Evolutionary conservation across 192 early-diverging fungal species (phyloP).

Genomic region (Rhizophagus clarus): DNA sequence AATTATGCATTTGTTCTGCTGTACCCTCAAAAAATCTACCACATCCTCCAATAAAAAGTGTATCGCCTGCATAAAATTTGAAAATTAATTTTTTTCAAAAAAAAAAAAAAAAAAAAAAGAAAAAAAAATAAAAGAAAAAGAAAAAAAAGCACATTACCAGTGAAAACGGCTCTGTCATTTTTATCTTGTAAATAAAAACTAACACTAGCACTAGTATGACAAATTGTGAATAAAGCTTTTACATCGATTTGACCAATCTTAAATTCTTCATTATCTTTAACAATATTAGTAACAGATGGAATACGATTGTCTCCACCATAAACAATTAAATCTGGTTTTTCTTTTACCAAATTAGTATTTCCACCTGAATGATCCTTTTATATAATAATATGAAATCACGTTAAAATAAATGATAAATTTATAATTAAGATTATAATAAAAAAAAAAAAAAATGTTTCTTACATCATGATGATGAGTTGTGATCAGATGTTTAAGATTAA

Average conservation of each 20-base stretch:
- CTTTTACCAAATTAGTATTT: slow-evolving; percentile 60
- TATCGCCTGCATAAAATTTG: slow-evolving; percentile 29
- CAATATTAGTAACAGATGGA: slow-evolving; percentile 72
- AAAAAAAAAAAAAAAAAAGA: background rate
- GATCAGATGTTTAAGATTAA: slow-evolving; percentile 61
- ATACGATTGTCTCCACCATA: slow-evolving; percentile 90
- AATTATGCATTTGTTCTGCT: slow-evolving; percentile 80
- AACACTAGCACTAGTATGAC: slow-evolving; percentile 89
- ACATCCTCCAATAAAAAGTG: slow-evolving; percentile 61
- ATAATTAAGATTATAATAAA: background rate
- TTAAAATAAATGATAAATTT: background rate
- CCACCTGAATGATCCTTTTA: slow-evolving; percentile 81
- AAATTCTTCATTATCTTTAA: slow-evolving; percentile 74
- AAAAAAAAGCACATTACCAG: slow-evolving; percentile 85
- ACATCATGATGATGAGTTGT: slow-evolving; percentile 83
- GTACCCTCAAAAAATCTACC: slow-evolving; percentile 95
- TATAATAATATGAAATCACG: background rate
- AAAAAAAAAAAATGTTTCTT: background rate
- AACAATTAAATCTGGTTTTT: slow-evolving; percentile 64
- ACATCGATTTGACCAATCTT: slow-evolving; percentile 71
- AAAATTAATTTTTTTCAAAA: background rate
- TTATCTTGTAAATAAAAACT: slow-evolving; percentile 78
- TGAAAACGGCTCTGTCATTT: slow-evolving; percentile 78
- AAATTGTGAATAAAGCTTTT: slow-evolving; percentile 74
- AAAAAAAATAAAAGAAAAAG: slow-evolving; percentile 54